Evolutionary conservation across 352 stramenopile species (phyloP), one percentile per base, ranked within the genome.

Genomic region (Globisporangium apiculatum): DNA sequence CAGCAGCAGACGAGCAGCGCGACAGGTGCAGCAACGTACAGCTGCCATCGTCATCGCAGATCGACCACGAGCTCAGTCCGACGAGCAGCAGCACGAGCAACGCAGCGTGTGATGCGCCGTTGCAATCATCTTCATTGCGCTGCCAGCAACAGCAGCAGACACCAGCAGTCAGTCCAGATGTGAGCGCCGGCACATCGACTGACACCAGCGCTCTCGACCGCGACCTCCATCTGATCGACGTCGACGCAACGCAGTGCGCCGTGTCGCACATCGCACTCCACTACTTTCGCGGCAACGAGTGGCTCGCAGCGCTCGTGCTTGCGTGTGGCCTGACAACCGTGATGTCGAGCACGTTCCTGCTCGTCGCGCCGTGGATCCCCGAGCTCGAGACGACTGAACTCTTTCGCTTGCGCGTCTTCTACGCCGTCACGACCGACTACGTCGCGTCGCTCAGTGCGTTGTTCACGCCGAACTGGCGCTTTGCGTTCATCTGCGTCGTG

Each of bases 381-480:
- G 60, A 82, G 56, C 49, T 87, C 45, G 60, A 77, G 41, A 57
- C 66, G 38, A 85, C 75, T 48, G 70, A 88, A 40, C 54, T 88
- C 42, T 88, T 76, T 66, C 64, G 71, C 41, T 49, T 83, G 36
- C 73, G 76, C 48, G 77, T 69, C 64, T 74, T 86, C 51, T 88
- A 86, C 60, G 69, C 73, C 41, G 68, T 85, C 48, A 61, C 69
- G 14, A 86, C 76, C 4, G 76, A 87, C 63, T 87, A 79, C 52
- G 67, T 89, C 2, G 64, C 74, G 12, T 67, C 70, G 11, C 61
- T 92, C 11, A 84, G 71, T 40, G 76, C 72, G 7, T 66, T 81
- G 17, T 79, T 75, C 45, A 74, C 78, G 38, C 82, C 79, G 5
- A 89, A 89, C 55, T 79, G 76, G 75, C 75, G 71, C 38, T 89